A percentile compares a stretch with the other conserved stretches of the same genome.
Conservation (phyloP, 2,329 filamentous ascomycete genomes). For the Trichoderma harzianum region DNA sequence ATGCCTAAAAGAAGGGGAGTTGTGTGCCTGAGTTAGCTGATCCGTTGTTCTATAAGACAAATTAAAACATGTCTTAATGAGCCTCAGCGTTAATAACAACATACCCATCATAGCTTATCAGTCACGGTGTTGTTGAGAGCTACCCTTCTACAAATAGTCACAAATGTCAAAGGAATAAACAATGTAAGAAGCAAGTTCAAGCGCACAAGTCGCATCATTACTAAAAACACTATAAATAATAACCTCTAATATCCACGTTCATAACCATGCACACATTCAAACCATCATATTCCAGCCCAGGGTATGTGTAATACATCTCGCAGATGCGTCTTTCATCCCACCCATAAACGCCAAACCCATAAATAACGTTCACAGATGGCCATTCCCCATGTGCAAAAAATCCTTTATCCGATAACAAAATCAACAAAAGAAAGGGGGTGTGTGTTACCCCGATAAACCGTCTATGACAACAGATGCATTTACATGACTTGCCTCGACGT, state of each 20-base stretch:
- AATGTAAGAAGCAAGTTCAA: neutral
- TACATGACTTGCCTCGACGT: neutral
- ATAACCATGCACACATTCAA: neutral
- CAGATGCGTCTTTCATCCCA: neutral
- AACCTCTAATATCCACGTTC: neutral
- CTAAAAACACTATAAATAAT: constrained; percentile 2
- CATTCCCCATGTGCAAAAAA: neutral
- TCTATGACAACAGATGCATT: neutral
- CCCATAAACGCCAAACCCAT: neutral
- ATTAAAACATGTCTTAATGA: neutral
- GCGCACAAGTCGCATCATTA: constrained; percentile 13
- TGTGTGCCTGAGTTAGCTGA: neutral
- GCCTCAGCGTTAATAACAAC: neutral
- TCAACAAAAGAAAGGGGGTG: neutral
- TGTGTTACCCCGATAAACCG: neutral
- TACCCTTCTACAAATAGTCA: neutral
- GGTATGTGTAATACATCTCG: constrained; percentile 9
- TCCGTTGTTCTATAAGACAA: neutral
- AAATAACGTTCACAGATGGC: neutral
- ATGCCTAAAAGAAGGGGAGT: neutral
- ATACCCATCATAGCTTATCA: neutral
- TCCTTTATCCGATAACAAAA: neutral
- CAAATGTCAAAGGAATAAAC: neutral
- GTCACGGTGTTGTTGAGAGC: neutral
- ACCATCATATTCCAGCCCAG: neutral